Base-by-base conservation (phyloP, 2,329 filamentous ascomycete species). In the Taxawa tesnikishii region DNA sequence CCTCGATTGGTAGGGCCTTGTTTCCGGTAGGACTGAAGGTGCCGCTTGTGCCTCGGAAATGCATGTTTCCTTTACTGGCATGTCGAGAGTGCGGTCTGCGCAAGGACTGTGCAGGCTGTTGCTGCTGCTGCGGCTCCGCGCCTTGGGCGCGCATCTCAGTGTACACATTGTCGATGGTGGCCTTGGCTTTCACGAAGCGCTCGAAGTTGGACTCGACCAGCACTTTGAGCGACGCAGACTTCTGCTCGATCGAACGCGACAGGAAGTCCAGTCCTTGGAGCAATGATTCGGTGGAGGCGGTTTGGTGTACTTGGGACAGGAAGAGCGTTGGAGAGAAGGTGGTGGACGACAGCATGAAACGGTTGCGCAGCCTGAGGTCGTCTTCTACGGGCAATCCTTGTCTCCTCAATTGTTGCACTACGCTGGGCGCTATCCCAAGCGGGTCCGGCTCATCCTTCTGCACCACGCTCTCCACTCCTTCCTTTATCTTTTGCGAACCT, bases 161-260 rank as follows among this genome's bases (percentile, higher is more conserved):
- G 60, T 98, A 98, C 32, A 98, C 90, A 59, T 93, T 93, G 60
- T 98, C 90, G 48, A 98, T 96, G 6, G 88, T 96, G 12, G 88
- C 83, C 57, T 98, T 98, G 26, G 90, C 90, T 41, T 84, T 80
- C 34, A 98, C 90, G 62, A 98, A 98, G 43, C 88, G 80, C 58
- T 98, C 92, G 52, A 98, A 98, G 55, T 98, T 98, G 42, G 83
- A 88, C 56, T 98, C 90, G 15, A 98, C 90, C 12, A 98, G 70
- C 8, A 93, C 82, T 54, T 98, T 98, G 39, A 98, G 70, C 4
- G 87, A 94, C 0, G 88, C 90, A 0, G 88, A 94, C 57, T 98
- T 98, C 59, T 96, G 83, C 49, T 96, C 90, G 48, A 98, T 98
- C 1, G 88, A 94, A 39, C 74, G 73, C 12, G 85, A 90, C 13